Percentiles rank a stretch among this genome's conserved stretches.
Conservation (phyloP, 2,329 filamentous ascomycete species). For the Emericellopsis cladophorae region DNA sequence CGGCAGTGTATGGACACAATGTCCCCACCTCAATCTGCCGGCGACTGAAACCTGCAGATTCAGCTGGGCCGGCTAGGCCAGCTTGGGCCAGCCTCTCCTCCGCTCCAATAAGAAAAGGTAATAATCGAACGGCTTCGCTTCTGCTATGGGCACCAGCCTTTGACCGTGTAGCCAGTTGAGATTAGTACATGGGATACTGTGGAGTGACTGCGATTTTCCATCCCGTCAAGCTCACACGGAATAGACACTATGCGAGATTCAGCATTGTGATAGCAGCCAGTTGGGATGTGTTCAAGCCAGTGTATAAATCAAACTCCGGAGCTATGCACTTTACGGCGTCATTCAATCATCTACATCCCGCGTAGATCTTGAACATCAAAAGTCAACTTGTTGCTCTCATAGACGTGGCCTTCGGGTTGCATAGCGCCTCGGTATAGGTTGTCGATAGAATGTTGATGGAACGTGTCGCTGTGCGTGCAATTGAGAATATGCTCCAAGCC, state of each 20-base stretch:
- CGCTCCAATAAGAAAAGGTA: too few species aligned
- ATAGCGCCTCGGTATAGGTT: constrained; percentile 70
- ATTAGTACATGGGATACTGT: too few species aligned
- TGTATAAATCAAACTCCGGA: background rate
- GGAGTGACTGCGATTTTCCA: background rate
- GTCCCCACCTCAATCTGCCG: too few species aligned
- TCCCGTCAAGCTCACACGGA: background rate
- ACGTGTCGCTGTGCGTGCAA: constrained; percentile 67
- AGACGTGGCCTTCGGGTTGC: constrained; percentile 55
- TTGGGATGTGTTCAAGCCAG: background rate
- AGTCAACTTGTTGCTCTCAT: constrained; percentile 53
- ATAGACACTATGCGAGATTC: too few species aligned
- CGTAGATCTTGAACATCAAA: constrained; percentile 44
- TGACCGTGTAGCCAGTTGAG: too few species aligned
- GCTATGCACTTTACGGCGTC: background rate
- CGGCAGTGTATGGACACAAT: too few species aligned
- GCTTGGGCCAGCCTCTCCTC: too few species aligned
- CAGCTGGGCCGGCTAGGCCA: too few species aligned
- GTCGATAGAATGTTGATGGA: constrained; percentile 59
- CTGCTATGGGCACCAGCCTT: too few species aligned
- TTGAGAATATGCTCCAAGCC: constrained; percentile 74
- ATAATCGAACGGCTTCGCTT: too few species aligned
- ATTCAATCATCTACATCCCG: constrained; percentile 2
- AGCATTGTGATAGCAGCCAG: background rate
- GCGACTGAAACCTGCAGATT: too few species aligned